phyloP scores from a whole-genome alignment of 1,139 yeast species.

The Yamadazyma siamensis region DNA sequence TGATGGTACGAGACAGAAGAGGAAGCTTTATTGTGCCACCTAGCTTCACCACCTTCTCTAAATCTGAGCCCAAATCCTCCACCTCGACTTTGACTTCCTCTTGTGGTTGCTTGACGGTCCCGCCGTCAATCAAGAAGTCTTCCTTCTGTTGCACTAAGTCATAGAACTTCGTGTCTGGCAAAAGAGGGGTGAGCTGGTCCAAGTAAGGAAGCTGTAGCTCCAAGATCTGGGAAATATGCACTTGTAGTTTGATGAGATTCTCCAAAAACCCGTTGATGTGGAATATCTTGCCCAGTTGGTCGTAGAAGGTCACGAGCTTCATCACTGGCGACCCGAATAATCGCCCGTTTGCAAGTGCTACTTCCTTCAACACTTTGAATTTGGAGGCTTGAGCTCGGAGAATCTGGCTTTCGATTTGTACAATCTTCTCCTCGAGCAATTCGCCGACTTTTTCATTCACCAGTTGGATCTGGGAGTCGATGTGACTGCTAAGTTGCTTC shows the following conservation, averaged over 20 bases:
- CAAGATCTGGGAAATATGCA: constrained; percentile 25
- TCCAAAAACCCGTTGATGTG: constrained; percentile 40
- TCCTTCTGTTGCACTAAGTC: constrained; percentile 36
- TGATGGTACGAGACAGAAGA: constrained; percentile 40
- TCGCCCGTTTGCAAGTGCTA: constrained; percentile 15
- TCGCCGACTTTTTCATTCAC: constrained; percentile 3
- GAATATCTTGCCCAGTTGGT: constrained; percentile 23
- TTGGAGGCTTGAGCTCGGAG: constrained; percentile 22
- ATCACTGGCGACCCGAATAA: constrained; percentile 29
- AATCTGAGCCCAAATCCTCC: constrained; percentile 6
- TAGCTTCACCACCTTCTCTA: constrained; percentile 32
- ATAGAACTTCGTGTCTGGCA: constrained; percentile 37
- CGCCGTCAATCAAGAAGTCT: constrained; percentile 22
- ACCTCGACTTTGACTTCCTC: constrained; percentile 7
- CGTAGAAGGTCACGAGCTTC: constrained; percentile 25
- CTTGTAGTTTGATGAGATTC: constrained; percentile 34
- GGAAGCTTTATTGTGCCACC: constrained; percentile 39
- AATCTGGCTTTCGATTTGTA: constrained; percentile 29
- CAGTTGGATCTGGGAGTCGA: constrained; percentile 1
- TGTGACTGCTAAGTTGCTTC: not conserved
- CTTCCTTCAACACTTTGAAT: constrained; percentile 26
- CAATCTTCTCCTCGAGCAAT: constrained; percentile 18
- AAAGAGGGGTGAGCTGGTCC: constrained; percentile 21
- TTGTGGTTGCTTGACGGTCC: constrained; percentile 11
- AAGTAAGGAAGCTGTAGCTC: constrained; percentile 29